Conservation (phyloP, 176 grass and related monocot species). For the Alopecurus myosuroides region DNA sequence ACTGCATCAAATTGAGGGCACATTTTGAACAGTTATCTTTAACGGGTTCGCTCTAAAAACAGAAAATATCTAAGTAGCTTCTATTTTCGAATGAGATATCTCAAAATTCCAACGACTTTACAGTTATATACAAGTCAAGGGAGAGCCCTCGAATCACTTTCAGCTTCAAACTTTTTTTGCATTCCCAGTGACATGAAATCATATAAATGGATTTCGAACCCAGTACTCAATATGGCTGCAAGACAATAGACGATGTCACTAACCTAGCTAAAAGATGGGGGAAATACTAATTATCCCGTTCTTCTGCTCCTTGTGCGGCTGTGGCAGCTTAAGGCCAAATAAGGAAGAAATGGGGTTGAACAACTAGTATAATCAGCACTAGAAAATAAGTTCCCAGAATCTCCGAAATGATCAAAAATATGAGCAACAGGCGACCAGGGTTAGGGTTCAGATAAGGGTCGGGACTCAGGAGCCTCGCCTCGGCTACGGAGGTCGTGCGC, state of each 20-base stretch:
- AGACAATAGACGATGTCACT: not conserved
- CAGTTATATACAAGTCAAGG: not conserved
- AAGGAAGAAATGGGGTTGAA: not conserved
- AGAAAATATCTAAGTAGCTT: not conserved
- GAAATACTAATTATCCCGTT: not conserved
- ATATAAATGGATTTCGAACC: not conserved
- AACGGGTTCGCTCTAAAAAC: not conserved
- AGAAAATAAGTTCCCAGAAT: not conserved
- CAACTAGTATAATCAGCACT: not conserved
- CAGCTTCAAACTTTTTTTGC: not conserved
- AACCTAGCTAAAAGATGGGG: not conserved
- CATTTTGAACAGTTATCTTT: not conserved
- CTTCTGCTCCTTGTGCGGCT: not conserved
- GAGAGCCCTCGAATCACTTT: slow-evolving; percentile 4
- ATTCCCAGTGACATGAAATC: not conserved
- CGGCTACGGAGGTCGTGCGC: not conserved
- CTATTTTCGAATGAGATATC: not conserved
- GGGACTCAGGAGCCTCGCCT: not conserved
- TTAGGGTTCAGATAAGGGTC: not conserved
- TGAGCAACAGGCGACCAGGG: not conserved
- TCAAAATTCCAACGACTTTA: not conserved
- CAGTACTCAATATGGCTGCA: not conserved
- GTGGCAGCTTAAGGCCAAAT: not conserved
- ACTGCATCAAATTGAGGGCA: not conserved
- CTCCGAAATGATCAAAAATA: not conserved